Evolutionary conservation across 2,329 filamentous ascomycete species (phyloP).

Genomic region (Colletotrichum zoysiae): DNA sequence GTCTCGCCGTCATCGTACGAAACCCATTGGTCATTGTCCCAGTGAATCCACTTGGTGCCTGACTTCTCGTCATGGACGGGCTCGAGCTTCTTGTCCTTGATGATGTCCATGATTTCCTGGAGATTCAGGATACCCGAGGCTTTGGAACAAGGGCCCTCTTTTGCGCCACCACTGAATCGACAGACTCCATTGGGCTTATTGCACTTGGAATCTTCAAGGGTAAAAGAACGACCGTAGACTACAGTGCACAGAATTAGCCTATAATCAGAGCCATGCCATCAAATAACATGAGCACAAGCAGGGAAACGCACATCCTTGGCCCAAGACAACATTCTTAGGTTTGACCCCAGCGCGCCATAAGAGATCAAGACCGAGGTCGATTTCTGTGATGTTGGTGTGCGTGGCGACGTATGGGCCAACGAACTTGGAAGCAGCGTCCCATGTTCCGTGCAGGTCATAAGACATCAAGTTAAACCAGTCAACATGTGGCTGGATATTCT

Average conservation of each 20-base stretch:
- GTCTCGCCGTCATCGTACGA: conserved; percentile 48
- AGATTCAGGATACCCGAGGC: conserved; percentile 46
- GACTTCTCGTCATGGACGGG: conserved; percentile 43
- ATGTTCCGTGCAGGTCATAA: conserved; percentile 43
- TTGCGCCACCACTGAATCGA: conserved; percentile 36
- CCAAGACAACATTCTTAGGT: conserved; percentile 57
- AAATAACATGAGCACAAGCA: conserved; percentile 52
- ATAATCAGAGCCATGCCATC: conserved; percentile 53
- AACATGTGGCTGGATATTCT: conserved; percentile 44
- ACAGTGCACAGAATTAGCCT: no score
- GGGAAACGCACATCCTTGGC: conserved; percentile 43
- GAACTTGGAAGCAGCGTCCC: conserved; percentile 48
- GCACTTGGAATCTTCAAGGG: conserved; percentile 32
- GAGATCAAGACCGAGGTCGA: conserved; percentile 56
- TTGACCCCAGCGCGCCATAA: conserved; percentile 60
- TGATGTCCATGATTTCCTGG: conserved; percentile 41
- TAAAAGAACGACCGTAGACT: conserved; percentile 31
- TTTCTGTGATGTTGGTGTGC: conserved; percentile 58
- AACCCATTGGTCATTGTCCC: conserved; percentile 48
- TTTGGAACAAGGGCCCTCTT: conserved; percentile 32
- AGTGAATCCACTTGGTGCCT: conserved; percentile 47
- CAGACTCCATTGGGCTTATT: conserved; percentile 41
- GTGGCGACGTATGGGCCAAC: conserved; percentile 11
- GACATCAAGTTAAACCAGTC: conserved; percentile 56
- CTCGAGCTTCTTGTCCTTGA: conserved; percentile 26